Base-by-base conservation (phyloP, 2,329 filamentous ascomycete species). In the Thermoascus crustaceus region DNA sequence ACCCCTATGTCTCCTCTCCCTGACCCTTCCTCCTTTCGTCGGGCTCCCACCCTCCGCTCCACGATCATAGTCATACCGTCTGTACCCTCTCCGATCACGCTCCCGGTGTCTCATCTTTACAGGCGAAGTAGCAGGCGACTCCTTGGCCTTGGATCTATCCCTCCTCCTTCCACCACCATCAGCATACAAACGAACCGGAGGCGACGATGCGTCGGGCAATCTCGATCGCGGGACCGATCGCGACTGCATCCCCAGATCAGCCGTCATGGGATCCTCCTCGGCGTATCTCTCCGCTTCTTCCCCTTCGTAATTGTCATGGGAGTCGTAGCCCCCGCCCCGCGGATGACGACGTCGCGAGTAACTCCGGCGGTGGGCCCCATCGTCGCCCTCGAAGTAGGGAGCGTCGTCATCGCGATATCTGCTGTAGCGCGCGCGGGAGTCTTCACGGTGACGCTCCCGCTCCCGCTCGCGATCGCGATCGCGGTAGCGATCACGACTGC, bases 111-210 rank as follows among this genome's bases (percentile, higher is more conserved):
- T 45, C 39, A 49, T 59, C 39, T 58, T 61, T 17, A 51, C 41
- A 14, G 60, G 61, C 19, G 58, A 58, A 8, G 54, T 50, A 38
- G 53, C 52, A 13, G 60, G 58, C 2, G 61, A 61, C 30, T 57
- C 57, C 35, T 55, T 60, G 7, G 52, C 49, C 42, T 55, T 60
- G 4, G 49, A 44, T 10, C 40, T 46, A n/a, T 48, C 49, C 36
- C 48, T 49, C 20, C 48, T 48, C 29, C 40, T 43, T 25, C 23
- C 36, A 37, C 37, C 37, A 38, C 25, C 35, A 27, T 13, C 36
- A 22, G 6, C 25, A 19, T 8, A 19, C 17, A 31, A 30, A 19
- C 35, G 42, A 5, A 21, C 16, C n/a, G 46, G 41, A 27, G 46
- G 42, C 7, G 46, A 40, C 36, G 46, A 38, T 8, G 44, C 34